Evolutionary conservation across 2,329 filamentous ascomycete genomes (phyloP).

Genomic region (Hypomyces perniciosus): DNA sequence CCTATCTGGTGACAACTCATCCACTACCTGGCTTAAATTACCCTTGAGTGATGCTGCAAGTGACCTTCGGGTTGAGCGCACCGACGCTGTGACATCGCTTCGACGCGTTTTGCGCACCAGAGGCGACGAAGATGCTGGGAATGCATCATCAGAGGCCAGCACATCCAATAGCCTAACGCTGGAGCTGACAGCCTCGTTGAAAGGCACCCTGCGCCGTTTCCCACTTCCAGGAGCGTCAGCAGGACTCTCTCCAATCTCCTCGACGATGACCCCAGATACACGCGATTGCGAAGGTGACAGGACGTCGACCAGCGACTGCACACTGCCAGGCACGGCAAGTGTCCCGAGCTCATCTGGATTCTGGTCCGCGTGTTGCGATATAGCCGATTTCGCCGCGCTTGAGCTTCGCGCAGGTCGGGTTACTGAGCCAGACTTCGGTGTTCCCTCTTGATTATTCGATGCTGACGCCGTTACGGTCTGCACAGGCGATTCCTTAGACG

Average conservation of each 20-base stretch:
- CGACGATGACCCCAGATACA: slow-evolving; percentile 13
- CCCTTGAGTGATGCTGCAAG: not conserved
- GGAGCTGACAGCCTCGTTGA: slow-evolving; percentile 31
- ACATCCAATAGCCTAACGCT: slow-evolving; percentile 39
- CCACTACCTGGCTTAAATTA: slow-evolving; percentile 16
- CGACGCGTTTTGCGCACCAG: slow-evolving; percentile 36
- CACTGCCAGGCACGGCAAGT: slow-evolving; percentile 16
- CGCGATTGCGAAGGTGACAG: slow-evolving; percentile 11
- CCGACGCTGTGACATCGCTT: slow-evolving; percentile 26
- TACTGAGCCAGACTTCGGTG: slow-evolving; percentile 1
- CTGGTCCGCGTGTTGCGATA: slow-evolving; percentile 6
- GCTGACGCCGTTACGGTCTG: slow-evolving; percentile 7
- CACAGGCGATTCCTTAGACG: slow-evolving; percentile 24
- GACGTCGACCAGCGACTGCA: slow-evolving; percentile 11
- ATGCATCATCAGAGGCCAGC: slow-evolving; percentile 26
- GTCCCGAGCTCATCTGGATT: slow-evolving; percentile 19
- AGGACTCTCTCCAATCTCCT: slow-evolving; percentile 41
- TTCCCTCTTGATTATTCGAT: slow-evolving; percentile 9
- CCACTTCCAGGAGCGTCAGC: slow-evolving; percentile 51
- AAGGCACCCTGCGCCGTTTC: slow-evolving; percentile 35
- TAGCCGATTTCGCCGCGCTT: slow-evolving; percentile 8
- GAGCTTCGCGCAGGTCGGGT: not conserved
- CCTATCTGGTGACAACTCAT: slow-evolving; percentile 31
- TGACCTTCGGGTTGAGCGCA: slow-evolving; percentile 23
- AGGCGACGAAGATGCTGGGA: slow-evolving; percentile 35